Evolutionary conservation across 306 rosid species (phyloP).

Genomic region (Canavalia gladiata): DNA sequence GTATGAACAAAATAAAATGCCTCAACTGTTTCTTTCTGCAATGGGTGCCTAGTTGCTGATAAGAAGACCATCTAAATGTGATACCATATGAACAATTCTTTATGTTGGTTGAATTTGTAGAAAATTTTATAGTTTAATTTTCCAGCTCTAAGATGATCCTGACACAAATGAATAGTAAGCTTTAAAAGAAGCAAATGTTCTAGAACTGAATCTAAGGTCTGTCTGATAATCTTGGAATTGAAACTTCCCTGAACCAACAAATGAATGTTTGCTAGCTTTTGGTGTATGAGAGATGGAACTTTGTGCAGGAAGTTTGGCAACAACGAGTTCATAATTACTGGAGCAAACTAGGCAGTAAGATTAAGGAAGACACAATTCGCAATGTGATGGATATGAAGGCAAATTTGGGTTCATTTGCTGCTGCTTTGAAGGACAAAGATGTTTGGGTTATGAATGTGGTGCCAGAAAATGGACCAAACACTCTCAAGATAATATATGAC

Average conservation of each 20-base stretch:
- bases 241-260: neutral
- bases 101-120: slow-evolving; percentile 8
- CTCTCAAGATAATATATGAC: slow-evolving; percentile 78
- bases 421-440: slow-evolving; percentile 73
- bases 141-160: neutral
- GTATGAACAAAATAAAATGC: neutral
- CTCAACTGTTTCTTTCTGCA: neutral
- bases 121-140: slow-evolving; percentile 13
- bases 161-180: neutral
- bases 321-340: slow-evolving; percentile 70
- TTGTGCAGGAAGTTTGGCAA: slow-evolving; percentile 69
- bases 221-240: neutral
- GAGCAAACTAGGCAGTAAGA: slow-evolving; percentile 68
- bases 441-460: slow-evolving; percentile 91
- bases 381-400: slow-evolving; percentile 94
- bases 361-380: slow-evolving; percentile 64
- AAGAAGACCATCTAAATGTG: neutral
- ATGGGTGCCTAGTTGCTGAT: neutral
- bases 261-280: neutral
- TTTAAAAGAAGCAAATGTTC: slow-evolving; percentile 18
- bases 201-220: neutral
- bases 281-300: slow-evolving; percentile 30
- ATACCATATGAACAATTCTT: neutral
- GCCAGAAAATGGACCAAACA: slow-evolving; percentile 75
- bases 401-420: slow-evolving; percentile 79